Conservation (phyloP, 106 monocot genomes). For the Allium fistulosum region DNA sequence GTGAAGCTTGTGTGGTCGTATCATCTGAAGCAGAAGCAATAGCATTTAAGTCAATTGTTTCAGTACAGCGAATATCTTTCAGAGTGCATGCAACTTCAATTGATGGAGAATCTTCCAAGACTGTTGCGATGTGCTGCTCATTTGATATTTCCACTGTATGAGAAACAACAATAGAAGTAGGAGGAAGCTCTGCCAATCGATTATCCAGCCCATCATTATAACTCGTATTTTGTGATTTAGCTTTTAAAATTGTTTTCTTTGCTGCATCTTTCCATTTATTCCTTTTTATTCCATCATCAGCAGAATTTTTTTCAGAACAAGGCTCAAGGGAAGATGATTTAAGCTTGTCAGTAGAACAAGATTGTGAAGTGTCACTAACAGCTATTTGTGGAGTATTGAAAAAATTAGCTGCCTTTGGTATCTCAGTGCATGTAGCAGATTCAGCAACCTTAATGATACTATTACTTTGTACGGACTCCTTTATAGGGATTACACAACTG, state of each 20-base stretch:
- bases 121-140: constrained; percentile 9
- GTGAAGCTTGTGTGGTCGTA: constrained; percentile 14
- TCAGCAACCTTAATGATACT: neutral
- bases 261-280: constrained; percentile 60
- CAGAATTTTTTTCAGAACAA: constrained; percentile 22
- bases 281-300: constrained; percentile 11
- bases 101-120: constrained; percentile 3
- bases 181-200: constrained; percentile 16
- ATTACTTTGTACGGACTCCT: neutral
- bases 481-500: neutral
- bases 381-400: constrained; percentile 10
- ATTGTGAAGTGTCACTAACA: constrained; percentile 40
- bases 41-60: constrained; percentile 2
- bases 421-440: neutral
- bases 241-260: constrained; percentile 21
- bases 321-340: constrained; percentile 33
- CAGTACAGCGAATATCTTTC: constrained; percentile 1
- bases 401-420: constrained; percentile 16
- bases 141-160: constrained; percentile 10
- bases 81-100: constrained; percentile 4
- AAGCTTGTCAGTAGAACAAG: constrained; percentile 40
- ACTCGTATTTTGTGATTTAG: constrained; percentile 4
- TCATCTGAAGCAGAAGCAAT: constrained; percentile 16
- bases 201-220: constrained; percentile 11
- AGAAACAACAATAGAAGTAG: constrained; percentile 7